Base-by-base conservation (phyloP, 2,329 filamentous ascomycete genomes). In the Talaromyces sp. region DNA sequence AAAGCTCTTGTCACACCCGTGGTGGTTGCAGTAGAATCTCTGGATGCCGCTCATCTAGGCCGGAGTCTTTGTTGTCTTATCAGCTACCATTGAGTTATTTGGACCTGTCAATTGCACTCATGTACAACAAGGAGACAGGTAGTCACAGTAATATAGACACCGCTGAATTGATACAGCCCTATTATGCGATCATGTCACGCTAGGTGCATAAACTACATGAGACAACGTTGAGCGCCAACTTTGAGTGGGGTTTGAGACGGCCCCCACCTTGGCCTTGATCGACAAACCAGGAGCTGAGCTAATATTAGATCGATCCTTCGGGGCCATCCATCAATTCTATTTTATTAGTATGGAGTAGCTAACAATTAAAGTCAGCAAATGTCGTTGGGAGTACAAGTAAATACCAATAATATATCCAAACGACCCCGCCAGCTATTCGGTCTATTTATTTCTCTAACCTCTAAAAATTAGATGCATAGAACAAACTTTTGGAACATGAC, bases 1-100 rank as follows among this genome's bases (percentile, higher is more conserved):
- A 53, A 53, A 53, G 50, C 50, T 53, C 50, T 53, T 53, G 50
- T 53, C 50, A 53, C 50, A 53, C n/a, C 50, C 50, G 14, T 31
- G 27, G 30, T 53, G 28, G 50, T 31, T 53, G 50, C 50, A 53
- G 18, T 53, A 53, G 50, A 53, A 53, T 53, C 50, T 31, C 50
- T 33, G 50, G n/a, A 16, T 31, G 50, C 28, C 50, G 31, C 50
- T 53, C 50, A 53, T 53, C 50, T 16, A 33, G 50, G 50, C 8
- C 18, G 44, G 44, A 50, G 23, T 23, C 23, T 23, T 23, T 23
- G 1, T 23, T 23, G 23, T 23, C 23, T 23, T 23, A 23, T 23
- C 23, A 23, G 23, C 23, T 23, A 23, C 23, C 23, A 23, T 23
- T 23, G 23, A 23, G 44, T 50, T 23, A 7, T 12, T 50, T 27